Conservation (phyloP, 805 yeast species). For the Saturnispora galanensis region DNA sequence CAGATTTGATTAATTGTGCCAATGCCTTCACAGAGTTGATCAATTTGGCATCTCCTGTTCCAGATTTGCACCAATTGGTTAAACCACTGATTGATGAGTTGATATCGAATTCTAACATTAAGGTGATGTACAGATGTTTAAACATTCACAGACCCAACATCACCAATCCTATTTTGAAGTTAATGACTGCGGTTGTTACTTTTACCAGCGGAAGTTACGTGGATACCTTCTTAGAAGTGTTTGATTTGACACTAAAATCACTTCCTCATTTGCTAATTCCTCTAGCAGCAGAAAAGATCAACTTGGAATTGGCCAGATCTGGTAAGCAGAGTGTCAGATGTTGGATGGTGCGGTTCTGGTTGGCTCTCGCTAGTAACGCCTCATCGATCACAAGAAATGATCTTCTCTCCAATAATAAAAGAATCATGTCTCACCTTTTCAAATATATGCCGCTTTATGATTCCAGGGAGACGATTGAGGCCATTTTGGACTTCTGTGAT, state of each 20-base stretch:
- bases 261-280: slow-evolving; percentile 57
- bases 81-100: slow-evolving; percentile 40
- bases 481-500: slow-evolving; percentile 39
- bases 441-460: slow-evolving; percentile 52
- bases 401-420: slow-evolving; percentile 43
- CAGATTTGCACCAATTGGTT: slow-evolving; percentile 20
- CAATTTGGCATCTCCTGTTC: slow-evolving; percentile 14
- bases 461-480: slow-evolving; percentile 30
- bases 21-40: slow-evolving; percentile 32
- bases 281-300: slow-evolving; percentile 18
- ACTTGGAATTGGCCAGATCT: slow-evolving; percentile 34
- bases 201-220: slow-evolving; percentile 41
- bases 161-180: slow-evolving; percentile 51
- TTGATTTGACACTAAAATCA: slow-evolving; percentile 56
- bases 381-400: slow-evolving; percentile 55
- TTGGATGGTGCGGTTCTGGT: slow-evolving; percentile 53
- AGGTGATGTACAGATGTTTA: slow-evolving; percentile 59
- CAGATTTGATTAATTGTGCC: slow-evolving; percentile 37
- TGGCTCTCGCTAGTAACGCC: slow-evolving; percentile 39
- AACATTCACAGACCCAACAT: slow-evolving; percentile 45
- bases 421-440: slow-evolving; percentile 57
- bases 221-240: slow-evolving; percentile 49
- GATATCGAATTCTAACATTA: slow-evolving; percentile 43
- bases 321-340: slow-evolving; percentile 41
- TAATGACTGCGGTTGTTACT: slow-evolving; percentile 43